Percentiles rank a stretch among this genome's conserved stretches.
phyloP scores from a whole-genome alignment of 176 grass and related monocot genomes.

The Secale cereale region DNA sequence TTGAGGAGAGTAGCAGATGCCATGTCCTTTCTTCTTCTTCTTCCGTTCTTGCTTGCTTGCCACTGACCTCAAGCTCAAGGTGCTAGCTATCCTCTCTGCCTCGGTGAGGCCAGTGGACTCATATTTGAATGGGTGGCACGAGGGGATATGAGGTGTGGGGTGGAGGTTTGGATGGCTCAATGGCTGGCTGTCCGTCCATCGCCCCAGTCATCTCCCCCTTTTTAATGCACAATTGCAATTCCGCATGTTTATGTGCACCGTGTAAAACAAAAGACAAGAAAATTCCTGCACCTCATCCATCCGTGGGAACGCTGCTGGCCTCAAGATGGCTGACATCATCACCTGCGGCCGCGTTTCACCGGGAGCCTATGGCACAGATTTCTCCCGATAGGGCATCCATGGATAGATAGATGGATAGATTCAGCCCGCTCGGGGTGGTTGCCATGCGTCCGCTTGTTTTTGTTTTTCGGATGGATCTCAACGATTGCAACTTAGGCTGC shows the following conservation, averaged over 20 bases:
- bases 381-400: background rate
- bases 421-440: background rate
- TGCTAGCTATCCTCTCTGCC: background rate
- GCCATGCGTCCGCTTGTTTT: background rate
- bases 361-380: background rate
- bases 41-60: background rate
- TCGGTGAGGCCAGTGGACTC: background rate
- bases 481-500: background rate
- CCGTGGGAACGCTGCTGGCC: constrained; percentile 21
- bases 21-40: constrained; percentile 30
- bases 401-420: background rate
- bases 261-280: background rate
- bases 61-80: background rate
- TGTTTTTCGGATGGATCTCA: background rate
- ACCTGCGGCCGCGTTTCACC: background rate
- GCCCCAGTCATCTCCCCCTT: constrained; percentile 19
- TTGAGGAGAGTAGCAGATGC: constrained; percentile 76
- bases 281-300: constrained; percentile 12
- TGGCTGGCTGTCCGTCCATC: constrained; percentile 33
- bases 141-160: constrained; percentile 86
- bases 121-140: constrained; percentile 14
- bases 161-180: constrained; percentile 38
- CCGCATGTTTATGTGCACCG: background rate
- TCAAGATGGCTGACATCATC: constrained; percentile 1
- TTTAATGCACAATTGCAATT: background rate